Evolutionary conservation across 371 early-diverging fungal species (phyloP).

Genomic region (Batrachochytrium dendrobatidis): DNA sequence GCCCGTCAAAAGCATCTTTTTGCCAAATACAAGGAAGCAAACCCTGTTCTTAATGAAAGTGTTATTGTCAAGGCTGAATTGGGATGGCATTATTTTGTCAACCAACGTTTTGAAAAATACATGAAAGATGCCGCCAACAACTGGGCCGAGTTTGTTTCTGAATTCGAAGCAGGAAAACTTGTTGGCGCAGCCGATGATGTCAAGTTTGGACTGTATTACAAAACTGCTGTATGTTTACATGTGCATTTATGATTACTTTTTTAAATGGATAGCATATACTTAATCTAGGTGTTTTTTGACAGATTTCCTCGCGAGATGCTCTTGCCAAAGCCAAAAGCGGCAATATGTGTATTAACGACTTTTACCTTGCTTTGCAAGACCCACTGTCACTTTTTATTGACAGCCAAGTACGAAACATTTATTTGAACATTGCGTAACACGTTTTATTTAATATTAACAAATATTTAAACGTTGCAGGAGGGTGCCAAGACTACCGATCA

Average conservation of each 20-base stretch:
- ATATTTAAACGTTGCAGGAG: conserved; percentile 11
- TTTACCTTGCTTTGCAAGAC: conserved; percentile 8
- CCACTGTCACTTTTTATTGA: conserved; percentile 24
- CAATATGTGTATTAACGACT: not conserved
- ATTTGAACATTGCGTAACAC: conserved; percentile 1
- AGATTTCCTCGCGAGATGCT: conserved; percentile 34
- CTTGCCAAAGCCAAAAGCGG: conserved; percentile 20
- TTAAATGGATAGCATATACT: conserved; percentile 26
- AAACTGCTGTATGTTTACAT: conserved; percentile 41
- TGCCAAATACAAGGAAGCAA: conserved; percentile 37
- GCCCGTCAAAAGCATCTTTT: conserved; percentile 86
- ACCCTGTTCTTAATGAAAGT: conserved; percentile 15
- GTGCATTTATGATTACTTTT: not conserved
- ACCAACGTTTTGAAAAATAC: conserved; percentile 46
- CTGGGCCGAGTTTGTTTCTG: conserved; percentile 52
- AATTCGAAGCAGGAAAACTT: conserved; percentile 26
- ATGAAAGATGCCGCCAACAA: conserved; percentile 4
- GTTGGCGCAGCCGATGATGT: conserved; percentile 40
- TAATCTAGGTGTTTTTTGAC: conserved; percentile 34
- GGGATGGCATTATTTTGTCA: conserved; percentile 59
- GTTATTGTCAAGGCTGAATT: conserved; percentile 40
- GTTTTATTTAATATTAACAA: not conserved
- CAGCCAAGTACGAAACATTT: conserved; percentile 5
- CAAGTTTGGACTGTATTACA: conserved; percentile 71
- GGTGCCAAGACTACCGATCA: conserved; percentile 75